Conservation (phyloP, 148 eudicot genomes). For the Agrostemma githago region DNA sequence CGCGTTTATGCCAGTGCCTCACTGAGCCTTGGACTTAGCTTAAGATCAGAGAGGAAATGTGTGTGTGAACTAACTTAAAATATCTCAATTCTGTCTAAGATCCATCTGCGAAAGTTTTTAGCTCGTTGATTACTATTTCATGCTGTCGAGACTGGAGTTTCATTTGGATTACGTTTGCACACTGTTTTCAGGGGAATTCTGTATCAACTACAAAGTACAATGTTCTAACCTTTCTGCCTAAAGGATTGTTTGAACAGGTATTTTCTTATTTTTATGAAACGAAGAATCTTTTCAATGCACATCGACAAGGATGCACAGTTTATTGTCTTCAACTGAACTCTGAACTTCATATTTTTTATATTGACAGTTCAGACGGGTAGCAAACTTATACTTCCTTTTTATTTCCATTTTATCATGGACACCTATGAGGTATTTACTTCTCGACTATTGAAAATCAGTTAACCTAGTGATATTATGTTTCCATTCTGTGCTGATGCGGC, state of each 20-base stretch:
- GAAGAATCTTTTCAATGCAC: neutral
- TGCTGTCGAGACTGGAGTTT: neutral
- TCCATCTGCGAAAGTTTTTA: neutral
- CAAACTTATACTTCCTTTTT: constrained; percentile 75
- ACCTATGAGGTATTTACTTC: constrained; percentile 55
- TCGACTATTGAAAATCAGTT: constrained; percentile 6
- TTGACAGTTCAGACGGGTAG: constrained; percentile 90
- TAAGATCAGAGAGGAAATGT: neutral
- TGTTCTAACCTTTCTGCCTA: constrained; percentile 66
- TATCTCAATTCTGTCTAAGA: neutral
- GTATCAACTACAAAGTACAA: constrained; percentile 88
- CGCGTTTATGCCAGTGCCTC: neutral
- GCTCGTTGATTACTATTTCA: neutral
- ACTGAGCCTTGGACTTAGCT: neutral
- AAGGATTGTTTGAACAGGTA: constrained; percentile 94
- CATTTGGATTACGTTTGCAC: constrained; percentile 17
- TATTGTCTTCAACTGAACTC: neutral
- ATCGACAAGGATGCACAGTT: constrained; percentile 7
- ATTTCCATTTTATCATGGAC: constrained; percentile 78
- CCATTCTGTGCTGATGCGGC: neutral
- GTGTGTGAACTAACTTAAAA: neutral
- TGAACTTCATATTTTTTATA: constrained; percentile 21
- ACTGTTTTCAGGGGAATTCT: constrained; percentile 64
- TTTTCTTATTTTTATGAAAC: neutral
- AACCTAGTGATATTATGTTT: neutral